phyloP scores from a whole-genome alignment of 805 yeast species.

The Ascoidea rubescens region DNA sequence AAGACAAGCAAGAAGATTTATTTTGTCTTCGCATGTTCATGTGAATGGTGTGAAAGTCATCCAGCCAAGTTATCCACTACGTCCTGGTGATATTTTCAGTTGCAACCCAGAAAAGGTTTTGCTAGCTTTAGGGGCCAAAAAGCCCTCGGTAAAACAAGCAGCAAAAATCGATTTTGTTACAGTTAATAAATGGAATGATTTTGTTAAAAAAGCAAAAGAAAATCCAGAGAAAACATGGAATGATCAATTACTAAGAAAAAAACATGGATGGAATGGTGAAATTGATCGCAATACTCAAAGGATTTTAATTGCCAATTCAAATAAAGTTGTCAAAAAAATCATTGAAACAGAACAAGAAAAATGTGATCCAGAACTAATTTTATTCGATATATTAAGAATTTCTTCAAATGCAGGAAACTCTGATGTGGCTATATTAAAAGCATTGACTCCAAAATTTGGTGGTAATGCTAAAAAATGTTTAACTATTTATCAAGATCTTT shows the following conservation, averaged over 20 bases:
- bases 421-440: too few relatives aligned
- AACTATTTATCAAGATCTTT: too few relatives aligned
- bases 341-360: background rate
- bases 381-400: constrained; percentile 12
- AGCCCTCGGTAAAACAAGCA: constrained; percentile 63
- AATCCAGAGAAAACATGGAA: constrained; percentile 28
- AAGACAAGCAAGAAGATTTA: constrained; percentile 86
- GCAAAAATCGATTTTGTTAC: constrained; percentile 59
- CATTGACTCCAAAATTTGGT: too few relatives aligned
- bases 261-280: constrained; percentile 17
- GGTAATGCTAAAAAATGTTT: too few relatives aligned
- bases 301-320: constrained; percentile 2
- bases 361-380: constrained; percentile 10
- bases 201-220: constrained; percentile 39
- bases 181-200: constrained; percentile 62
- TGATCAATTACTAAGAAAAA: constrained; percentile 21
- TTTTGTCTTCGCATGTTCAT: constrained; percentile 64
- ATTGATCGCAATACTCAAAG: constrained; percentile 21
- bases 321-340: too few relatives aligned
- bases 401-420: constrained; percentile 12
- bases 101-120: constrained; percentile 80
- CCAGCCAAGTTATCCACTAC: constrained; percentile 66
- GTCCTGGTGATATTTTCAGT: constrained; percentile 76
- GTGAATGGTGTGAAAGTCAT: constrained; percentile 74
- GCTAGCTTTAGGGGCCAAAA: constrained; percentile 69